Conservation (phyloP, 1,139 yeast species). For the Geotrichum australiense region DNA sequence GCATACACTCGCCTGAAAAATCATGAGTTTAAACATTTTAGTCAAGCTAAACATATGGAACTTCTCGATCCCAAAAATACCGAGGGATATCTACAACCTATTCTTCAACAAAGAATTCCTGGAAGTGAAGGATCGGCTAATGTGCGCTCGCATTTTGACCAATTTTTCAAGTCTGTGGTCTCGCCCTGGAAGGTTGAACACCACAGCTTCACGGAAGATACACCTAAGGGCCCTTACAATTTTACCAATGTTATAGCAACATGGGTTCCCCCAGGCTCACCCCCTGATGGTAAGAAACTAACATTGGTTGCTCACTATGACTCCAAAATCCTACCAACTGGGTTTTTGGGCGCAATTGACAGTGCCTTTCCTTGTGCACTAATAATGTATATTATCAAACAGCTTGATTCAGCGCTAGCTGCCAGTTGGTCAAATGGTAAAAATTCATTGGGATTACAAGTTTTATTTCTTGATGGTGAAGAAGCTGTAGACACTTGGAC, state of each 20-base stretch:
- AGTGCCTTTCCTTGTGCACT: constrained; percentile 53
- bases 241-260: constrained; percentile 44
- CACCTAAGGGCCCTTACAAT: constrained; percentile 33
- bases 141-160: constrained; percentile 37
- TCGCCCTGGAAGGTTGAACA: constrained; percentile 36
- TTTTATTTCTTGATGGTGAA: constrained; percentile 54
- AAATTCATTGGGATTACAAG: constrained; percentile 38
- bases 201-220: constrained; percentile 39
- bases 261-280: constrained; percentile 26
- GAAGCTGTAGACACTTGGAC: constrained; percentile 50
- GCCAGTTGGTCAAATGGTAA: constrained; percentile 25
- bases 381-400: constrained; percentile 40
- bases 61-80: constrained; percentile 23
- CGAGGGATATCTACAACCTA: constrained; percentile 29
- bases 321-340: constrained; percentile 43
- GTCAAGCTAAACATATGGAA: constrained; percentile 2
- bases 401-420: constrained; percentile 29
- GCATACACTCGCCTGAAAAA: constrained; percentile 13
- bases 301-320: constrained; percentile 52
- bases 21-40: constrained; percentile 17
- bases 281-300: constrained; percentile 31
- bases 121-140: constrained; percentile 39
- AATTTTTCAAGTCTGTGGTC: constrained; percentile 24
- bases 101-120: constrained; percentile 38
- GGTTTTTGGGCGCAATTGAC: constrained; percentile 54